These are phyloP conservation scores for Cicer arietinum DNA, from an alignment of 306 rosid species.

Conservation along the genomic window DNA sequence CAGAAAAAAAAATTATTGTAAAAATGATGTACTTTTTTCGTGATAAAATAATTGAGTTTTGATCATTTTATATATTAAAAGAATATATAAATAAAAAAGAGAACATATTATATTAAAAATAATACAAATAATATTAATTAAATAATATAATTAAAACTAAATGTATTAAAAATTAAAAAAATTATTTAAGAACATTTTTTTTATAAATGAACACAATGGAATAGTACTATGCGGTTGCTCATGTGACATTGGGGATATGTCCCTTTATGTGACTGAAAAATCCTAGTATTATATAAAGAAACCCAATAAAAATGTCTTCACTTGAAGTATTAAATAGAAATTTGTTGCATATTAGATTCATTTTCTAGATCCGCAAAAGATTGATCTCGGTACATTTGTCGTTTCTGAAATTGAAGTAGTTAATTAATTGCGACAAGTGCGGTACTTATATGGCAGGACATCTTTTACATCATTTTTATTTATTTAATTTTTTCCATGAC, in stretches of 20 bases:
- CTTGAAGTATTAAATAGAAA: background rate
- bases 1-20: background rate
- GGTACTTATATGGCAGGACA: background rate
- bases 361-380: constrained; percentile 40
- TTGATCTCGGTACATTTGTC: constrained; percentile 21
- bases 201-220: too few species aligned
- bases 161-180: too few species aligned
- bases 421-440: background rate
- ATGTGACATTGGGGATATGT: background rate
- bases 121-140: too few species aligned
- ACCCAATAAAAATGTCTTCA: constrained; percentile 2
- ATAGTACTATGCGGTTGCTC: background rate
- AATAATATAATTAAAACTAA: too few species aligned
- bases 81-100: too few species aligned
- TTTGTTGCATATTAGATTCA: constrained; percentile 31
- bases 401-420: background rate
- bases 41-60: too few species aligned
- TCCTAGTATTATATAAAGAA: background rate
- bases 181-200: too few species aligned
- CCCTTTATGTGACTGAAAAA: constrained; percentile 29
- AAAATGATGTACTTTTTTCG: too few species aligned
- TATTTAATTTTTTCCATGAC: constrained; percentile 14
- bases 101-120: too few species aligned
- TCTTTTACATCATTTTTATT: constrained; percentile 25
- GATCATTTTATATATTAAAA: too few species aligned